These are phyloP conservation scores for Sarocladium oryzae DNA, from an alignment of 2,329 filamentous ascomycete genomes.

Conservation along the genomic window DNA sequence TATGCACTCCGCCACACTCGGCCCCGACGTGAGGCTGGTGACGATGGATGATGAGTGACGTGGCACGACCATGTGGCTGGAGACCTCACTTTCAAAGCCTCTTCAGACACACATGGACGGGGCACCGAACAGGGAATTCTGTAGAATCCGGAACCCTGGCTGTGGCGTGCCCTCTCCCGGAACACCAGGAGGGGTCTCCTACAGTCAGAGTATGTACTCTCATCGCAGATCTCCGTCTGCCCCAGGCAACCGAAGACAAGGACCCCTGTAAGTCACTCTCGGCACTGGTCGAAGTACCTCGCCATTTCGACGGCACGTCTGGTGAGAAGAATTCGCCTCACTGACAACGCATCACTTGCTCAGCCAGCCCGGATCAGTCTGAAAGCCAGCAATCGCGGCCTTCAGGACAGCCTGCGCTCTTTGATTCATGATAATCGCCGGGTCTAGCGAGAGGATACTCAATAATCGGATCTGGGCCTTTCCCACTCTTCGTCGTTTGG, in stretches of 20 bases:
- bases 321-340: conserved; percentile 1
- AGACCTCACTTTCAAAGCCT: too few species aligned
- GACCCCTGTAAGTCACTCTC: conserved; percentile 6
- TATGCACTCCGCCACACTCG: conserved; percentile 7
- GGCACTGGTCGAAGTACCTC: neutral
- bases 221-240: conserved; percentile 3
- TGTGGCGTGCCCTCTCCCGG: neutral
- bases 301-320: neutral
- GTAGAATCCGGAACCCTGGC: neutral
- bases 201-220: neutral
- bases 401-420: neutral
- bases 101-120: too few species aligned
- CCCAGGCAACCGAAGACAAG: neutral
- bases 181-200: neutral
- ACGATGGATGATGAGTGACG: neutral
- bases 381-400: neutral
- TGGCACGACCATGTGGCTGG: conserved; percentile 8
- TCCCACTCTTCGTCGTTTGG: neutral
- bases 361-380: neutral
- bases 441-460: neutral
- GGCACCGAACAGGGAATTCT: neutral
- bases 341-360: conserved; percentile 9
- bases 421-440: neutral
- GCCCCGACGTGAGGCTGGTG: conserved; percentile 6
- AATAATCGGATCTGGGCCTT: neutral